phyloP scores from a whole-genome alignment of 176 grass and related monocot species.

The Bromus sterilis region DNA sequence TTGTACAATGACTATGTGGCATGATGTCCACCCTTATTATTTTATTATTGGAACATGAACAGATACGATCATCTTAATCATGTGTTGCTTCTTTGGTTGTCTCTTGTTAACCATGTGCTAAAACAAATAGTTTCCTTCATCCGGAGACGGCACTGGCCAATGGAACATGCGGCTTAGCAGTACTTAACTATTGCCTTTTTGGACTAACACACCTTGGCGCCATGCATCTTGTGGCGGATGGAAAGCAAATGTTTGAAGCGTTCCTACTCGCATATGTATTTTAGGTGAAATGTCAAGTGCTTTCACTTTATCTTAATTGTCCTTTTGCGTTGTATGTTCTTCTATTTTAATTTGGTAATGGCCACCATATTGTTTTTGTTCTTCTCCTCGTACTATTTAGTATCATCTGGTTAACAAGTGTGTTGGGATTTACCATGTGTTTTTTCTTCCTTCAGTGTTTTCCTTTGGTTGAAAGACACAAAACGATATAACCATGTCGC shows the following conservation, averaged over 20 bases:
- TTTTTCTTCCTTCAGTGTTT: neutral
- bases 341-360: neutral
- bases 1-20: no score
- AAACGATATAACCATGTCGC: neutral
- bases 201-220: conserved; percentile 22
- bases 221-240: conserved; percentile 27
- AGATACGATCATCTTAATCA: neutral
- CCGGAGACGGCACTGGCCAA: neutral
- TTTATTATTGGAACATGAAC: neutral
- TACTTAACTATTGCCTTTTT: conserved; percentile 15
- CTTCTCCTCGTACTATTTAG: neutral
- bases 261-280: conserved; percentile 8
- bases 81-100: no score
- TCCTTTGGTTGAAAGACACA: neutral
- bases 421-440: conserved; percentile 6
- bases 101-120: neutral
- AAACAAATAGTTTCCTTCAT: neutral
- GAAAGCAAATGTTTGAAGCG: conserved; percentile 13
- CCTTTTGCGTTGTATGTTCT: neutral
- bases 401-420: neutral
- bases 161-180: neutral
- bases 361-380: neutral
- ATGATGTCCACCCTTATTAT: neutral
- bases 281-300: conserved; percentile 18
- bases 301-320: conserved; percentile 1